Base-by-base conservation (phyloP, 495 filamentous ascomycete genomes). In the Hyaloscypha hepaticicola region DNA sequence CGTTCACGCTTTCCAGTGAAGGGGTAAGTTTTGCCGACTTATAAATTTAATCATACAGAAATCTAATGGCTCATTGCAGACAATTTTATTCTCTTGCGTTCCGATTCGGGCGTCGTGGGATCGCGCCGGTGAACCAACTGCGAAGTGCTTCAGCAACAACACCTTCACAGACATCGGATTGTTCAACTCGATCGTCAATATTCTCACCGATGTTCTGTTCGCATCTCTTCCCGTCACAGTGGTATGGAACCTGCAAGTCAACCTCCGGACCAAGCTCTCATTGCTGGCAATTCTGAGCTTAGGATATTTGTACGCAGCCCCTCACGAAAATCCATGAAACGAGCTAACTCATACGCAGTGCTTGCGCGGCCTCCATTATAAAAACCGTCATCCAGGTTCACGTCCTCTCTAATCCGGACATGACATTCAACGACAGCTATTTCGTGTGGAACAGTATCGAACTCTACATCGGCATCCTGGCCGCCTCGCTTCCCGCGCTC, bases 151-250 rank as follows among this genome's bases (percentile, higher is more conserved):
- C 56, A 64, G 56, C 62, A 58, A 63, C 29, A 57, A 68, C 55
- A 68, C 74, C 2, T 79, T 76, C 61, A 70, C 67, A 24, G 69
- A 70, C 48, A 77, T 77, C 61, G 78, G 69, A 26, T 69, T 76
- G 41, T 75, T 71, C 57, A 79, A 79, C 53, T 72, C 56, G 76
- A 76, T 69, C 21, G 70, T 80, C 55, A 81, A 79, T 58, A 80
- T 81, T 34, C 56, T 74, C n/a, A 82, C 80, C 25, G 80, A 82
- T 60, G 63, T 82, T 8, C 34, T 75, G 9, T 80, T 82, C 58
- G 78, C 80, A 0, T 72, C 74, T 2, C 50, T 81, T n/a, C 77
- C 78, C 1, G 74, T 81, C 16, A 77, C 78, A 6, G 67, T 82
- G 48, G 70, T 80, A 38, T 79, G 76, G 77, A 74, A 71, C 29